phyloP scores from a whole-genome alignment of 257 asterid species.

The Solanum microdontum region DNA sequence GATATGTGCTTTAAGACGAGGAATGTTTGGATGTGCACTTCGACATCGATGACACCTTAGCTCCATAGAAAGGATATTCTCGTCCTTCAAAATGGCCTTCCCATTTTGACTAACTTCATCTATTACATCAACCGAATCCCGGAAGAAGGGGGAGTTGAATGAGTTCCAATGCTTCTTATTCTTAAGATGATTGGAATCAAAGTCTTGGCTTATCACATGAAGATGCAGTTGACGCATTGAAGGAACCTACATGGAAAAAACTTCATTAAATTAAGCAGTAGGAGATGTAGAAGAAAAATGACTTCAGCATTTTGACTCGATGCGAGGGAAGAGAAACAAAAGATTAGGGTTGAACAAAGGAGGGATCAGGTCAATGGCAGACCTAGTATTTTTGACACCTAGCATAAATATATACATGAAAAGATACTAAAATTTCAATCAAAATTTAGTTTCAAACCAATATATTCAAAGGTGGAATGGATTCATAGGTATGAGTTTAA shows the following conservation, averaged over 20 bases:
- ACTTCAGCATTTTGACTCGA: background rate
- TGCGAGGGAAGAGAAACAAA: background rate
- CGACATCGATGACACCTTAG: constrained; percentile 78
- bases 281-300: background rate
- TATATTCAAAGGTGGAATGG: background rate
- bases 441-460: background rate
- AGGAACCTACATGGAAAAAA: constrained; percentile 41
- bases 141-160: constrained; percentile 66
- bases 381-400: background rate
- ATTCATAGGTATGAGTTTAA: background rate
- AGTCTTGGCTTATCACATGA: constrained; percentile 92
- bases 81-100: constrained; percentile 16
- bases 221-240: constrained; percentile 92
- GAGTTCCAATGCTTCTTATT: constrained; percentile 94
- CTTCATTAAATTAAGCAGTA: background rate
- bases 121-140: constrained; percentile 69
- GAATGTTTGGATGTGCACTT: constrained; percentile 81
- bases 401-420: background rate
- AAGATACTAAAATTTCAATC: background rate
- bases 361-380: background rate
- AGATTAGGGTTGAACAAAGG: background rate
- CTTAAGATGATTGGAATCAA: constrained; percentile 65
- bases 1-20: constrained; percentile 64
- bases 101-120: constrained; percentile 50
- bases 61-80: constrained; percentile 37